phyloP scores from a whole-genome alignment of 2,329 filamentous ascomycete genomes.

The Pseudocercospora eumusae region DNA sequence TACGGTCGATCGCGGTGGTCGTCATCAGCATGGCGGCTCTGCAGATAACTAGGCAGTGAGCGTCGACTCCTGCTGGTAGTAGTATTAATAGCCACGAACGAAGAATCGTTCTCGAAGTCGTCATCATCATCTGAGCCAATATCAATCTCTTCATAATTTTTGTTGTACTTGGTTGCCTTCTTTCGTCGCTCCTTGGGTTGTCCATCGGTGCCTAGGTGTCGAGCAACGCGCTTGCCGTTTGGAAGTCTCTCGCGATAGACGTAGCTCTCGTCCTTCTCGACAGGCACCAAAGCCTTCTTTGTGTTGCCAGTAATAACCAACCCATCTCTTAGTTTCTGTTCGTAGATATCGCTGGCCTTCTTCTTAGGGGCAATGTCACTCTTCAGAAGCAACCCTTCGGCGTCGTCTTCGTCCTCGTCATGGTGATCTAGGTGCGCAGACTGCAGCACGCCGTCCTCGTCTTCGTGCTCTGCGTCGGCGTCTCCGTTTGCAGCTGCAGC shows the following conservation, averaged over 20 bases:
- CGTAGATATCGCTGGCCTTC: slow-evolving; percentile 40
- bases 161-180: slow-evolving; percentile 29
- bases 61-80: slow-evolving; percentile 23
- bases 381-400: slow-evolving; percentile 32
- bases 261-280: slow-evolving; percentile 39
- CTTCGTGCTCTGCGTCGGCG: slow-evolving; percentile 37
- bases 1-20: slow-evolving; percentile 43
- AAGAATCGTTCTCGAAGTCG: slow-evolving; percentile 18
- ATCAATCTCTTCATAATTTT: slow-evolving; percentile 48
- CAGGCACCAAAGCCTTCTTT: slow-evolving; percentile 37
- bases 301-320: slow-evolving; percentile 36
- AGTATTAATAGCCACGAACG: slow-evolving; percentile 26
- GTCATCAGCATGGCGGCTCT: slow-evolving; percentile 45
- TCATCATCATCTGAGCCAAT: slow-evolving; percentile 50
- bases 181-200: slow-evolving; percentile 27
- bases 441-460: slow-evolving; percentile 26
- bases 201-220: slow-evolving; percentile 21
- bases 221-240: slow-evolving; percentile 31
- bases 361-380: slow-evolving; percentile 40
- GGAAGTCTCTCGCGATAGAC: slow-evolving; percentile 38
- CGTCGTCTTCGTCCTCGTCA: slow-evolving; percentile 28
- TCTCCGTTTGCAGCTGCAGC: slow-evolving; percentile 31
- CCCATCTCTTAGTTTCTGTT: slow-evolving; percentile 40
- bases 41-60: slow-evolving; percentile 43
- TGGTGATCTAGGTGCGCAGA: slow-evolving; percentile 18